Evolutionary conservation across 441 rosid genomes (phyloP).

Genomic region (Bruguiera hainesii): DNA sequence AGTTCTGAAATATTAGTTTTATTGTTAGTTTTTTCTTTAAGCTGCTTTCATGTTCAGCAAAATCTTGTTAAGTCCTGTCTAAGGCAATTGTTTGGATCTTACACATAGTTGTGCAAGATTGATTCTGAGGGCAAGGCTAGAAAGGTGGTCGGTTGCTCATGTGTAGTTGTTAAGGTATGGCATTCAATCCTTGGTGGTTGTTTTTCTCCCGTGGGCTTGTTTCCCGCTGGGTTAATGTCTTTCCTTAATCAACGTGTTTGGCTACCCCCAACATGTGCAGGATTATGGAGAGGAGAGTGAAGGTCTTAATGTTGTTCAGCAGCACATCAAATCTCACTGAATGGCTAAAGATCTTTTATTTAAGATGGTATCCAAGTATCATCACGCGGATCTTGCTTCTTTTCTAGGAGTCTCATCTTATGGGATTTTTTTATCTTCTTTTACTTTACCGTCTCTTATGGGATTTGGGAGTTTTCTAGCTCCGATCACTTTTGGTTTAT

Average conservation of each 20-base stretch:
- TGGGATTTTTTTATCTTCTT: not conserved
- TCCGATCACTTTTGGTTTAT: not conserved
- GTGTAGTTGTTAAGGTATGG: conserved; percentile 46
- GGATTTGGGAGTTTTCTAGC: not conserved
- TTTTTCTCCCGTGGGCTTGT: not conserved
- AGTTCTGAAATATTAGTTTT: too few relatives aligned
- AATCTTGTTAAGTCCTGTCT: not conserved
- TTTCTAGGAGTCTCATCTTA: not conserved
- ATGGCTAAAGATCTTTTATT: not conserved
- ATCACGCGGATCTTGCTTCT: not conserved
- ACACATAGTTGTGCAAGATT: conserved; percentile 43
- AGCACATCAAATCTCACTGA: conserved; percentile 44
- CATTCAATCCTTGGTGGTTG: not conserved
- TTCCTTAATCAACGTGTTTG: not conserved
- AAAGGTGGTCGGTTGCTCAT: conserved; percentile 50
- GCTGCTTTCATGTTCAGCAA: too few relatives aligned
- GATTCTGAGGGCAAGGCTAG: conserved; percentile 54
- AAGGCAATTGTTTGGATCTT: not conserved
- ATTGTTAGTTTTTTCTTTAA: too few relatives aligned
- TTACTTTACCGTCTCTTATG: not conserved
- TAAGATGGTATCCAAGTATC: not conserved
- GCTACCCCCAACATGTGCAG: conserved; percentile 17
- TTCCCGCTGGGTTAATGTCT: too few relatives aligned
- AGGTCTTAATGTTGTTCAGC: conserved; percentile 39
- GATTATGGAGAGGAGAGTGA: conserved; percentile 51